Evolutionary conservation across 1,284 basidiomycete genomes (phyloP), one percentile per base, ranked within the genome.

Genomic region (Kalmanozyma brasiliensis): DNA sequence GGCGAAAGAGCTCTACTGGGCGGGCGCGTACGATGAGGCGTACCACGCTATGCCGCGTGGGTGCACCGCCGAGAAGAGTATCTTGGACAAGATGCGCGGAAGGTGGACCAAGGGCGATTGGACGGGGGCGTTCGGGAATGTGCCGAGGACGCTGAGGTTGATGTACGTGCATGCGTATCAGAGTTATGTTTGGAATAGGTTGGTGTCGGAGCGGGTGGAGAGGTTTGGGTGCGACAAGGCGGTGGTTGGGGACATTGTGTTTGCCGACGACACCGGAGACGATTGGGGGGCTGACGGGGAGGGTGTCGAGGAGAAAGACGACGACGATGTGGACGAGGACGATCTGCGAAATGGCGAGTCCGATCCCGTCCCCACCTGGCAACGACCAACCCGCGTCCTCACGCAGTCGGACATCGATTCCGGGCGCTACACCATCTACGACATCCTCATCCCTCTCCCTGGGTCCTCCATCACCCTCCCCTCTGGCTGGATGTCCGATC

Each of bases 101-200:
- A 65, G 58, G 22, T 70, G 57, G 59, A 59, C 59, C 19, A 65
- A 68, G 29, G 49, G 48, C 14, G 68, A 79, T 52, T 74, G 60
- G 63, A 57, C 55, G n/a, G 71, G 58, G 14, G 53, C 64, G 24
- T 71, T 80, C 45, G 52, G 58, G 7, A 60, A 69, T 29, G 51
- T 78, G 34, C 76, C 78, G 9, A 48, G 73, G 65, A 94, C 94
- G n/a, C 87, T 99, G 67, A 87, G 94, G 44, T 85, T 95, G 65
- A 98, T 99, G 92, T 98, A 98, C 80, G 89, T 98, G 43, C 96
- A 99, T 83, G 94, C 95, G 33, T 98, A 98, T 83, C 96, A 99
- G 83, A 95, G 93, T 16, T 98, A 98, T 77, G 89, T 98, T 26
- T 99, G 95, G 96, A 99, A 98, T 83, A 88, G 92, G 40, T 89